Conservation (phyloP, 495 filamentous ascomycete species). For the Annulohypoxylon nitens region DNA sequence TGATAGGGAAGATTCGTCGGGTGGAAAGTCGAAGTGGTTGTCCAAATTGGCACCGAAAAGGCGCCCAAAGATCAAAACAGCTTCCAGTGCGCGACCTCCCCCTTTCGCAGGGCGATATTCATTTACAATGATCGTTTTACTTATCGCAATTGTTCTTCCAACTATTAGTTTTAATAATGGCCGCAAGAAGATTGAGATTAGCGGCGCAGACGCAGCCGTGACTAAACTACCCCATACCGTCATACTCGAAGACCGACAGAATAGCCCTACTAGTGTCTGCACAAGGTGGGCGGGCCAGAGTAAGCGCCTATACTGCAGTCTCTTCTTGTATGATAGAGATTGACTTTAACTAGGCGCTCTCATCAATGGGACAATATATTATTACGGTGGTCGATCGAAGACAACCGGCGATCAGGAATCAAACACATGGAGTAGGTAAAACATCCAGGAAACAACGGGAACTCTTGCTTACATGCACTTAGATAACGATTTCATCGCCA, state of each 20-base stretch:
- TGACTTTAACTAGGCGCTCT: slow-evolving; percentile 58
- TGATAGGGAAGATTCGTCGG: slow-evolving; percentile 16
- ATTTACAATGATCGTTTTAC: slow-evolving; percentile 63
- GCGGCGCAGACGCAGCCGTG: slow-evolving; percentile 62
- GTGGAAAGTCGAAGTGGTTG: slow-evolving; percentile 52
- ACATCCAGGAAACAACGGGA: no score
- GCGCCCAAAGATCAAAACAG: slow-evolving; percentile 58
- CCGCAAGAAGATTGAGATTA: slow-evolving; percentile 51
- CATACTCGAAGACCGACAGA: slow-evolving; percentile 54
- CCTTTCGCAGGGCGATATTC: slow-evolving; percentile 55
- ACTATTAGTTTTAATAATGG: slow-evolving; percentile 59
- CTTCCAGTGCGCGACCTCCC: slow-evolving; percentile 57
- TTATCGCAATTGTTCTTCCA: slow-evolving; percentile 66
- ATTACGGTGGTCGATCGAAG: slow-evolving; percentile 77
- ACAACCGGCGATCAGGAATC: slow-evolving; percentile 63
- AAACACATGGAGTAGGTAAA: slow-evolving; percentile 73
- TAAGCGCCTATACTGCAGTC: slow-evolving; percentile 42
- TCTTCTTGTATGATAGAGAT: background rate
- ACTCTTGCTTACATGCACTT: slow-evolving; percentile 42
- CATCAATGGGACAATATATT: slow-evolving; percentile 79
- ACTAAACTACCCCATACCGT: slow-evolving; percentile 50
- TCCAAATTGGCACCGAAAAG: slow-evolving; percentile 52
- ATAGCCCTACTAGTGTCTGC: slow-evolving; percentile 70
- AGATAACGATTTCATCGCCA: slow-evolving; percentile 77
- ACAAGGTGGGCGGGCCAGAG: slow-evolving; percentile 77